Base-by-base conservation (phyloP, 305 asterid species). In the Fraxinus ornus region DNA sequence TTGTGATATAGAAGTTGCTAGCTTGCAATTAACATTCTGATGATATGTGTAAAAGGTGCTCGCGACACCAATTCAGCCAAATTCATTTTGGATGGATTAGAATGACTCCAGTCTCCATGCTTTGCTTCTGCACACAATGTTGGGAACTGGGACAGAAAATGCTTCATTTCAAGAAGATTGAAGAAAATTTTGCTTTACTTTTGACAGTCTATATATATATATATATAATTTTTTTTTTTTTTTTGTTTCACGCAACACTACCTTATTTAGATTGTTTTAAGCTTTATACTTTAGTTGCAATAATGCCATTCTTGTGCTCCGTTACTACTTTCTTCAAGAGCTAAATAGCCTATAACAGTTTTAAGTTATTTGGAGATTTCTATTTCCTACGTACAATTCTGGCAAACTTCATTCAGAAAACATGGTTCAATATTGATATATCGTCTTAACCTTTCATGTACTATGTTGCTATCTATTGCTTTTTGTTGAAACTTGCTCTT, bases 261-360 rank as follows among this genome's bases (percentile, higher is more conserved):
- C 30, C 32, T 8, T 62, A 72, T 78, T 70, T 70, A 28, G 78
- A 35, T 13, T 76, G 19, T 10, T 49, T 66, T 24, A 6, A 6
- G 30, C 10, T 37, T 73, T 64, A 62, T 78, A 49, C 2, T 3
- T 26, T 37, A 52, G 52, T 68, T 80, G 77, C 77, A 83, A 60
- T 73, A 78, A 79, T 57, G 82, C 52, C 35, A 70, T 57, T 73
- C 49, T 73, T 35, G 24, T 17, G 78, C 28, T 33, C 26, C 1
- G 26, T 24, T 24, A 62, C 72, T 60, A 52, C 28, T 49, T 41
- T 41, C 21, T 36, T 72, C 15, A 24, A 62, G 41, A n/a, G 77
- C 77, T 75, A 44, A 22, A 17, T 17, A 66, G 66, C 55, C 79
- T 70, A 79, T 80, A 66, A 80, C 71, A 75, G 64, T n/a, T 80